Evolutionary conservation across 768 basidiomycete genomes (phyloP).

Genomic region (Vishniacozyma victoriae): DNA sequence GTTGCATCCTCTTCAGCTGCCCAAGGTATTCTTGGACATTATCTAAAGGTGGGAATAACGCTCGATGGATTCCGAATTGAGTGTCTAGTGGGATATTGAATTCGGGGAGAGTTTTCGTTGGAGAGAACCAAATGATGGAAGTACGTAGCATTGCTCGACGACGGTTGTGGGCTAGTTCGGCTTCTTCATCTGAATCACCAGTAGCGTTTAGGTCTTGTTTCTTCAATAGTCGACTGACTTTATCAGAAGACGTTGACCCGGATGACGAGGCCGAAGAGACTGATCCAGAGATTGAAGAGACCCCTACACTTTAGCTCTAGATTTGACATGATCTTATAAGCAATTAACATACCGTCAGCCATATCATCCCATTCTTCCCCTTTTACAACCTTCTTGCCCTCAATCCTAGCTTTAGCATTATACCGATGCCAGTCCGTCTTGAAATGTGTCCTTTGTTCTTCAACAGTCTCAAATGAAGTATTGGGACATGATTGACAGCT

Average conservation of each 20-base stretch:
- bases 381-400: conserved; percentile 51
- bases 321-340: background rate
- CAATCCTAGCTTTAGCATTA: conserved; percentile 77
- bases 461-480: conserved; percentile 63
- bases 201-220: conserved; percentile 54
- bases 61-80: conserved; percentile 81
- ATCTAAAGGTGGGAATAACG: conserved; percentile 57
- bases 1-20: conserved; percentile 39
- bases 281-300: conserved; percentile 77
- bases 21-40: conserved; percentile 38
- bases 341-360: conserved; percentile 63
- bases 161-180: conserved; percentile 33
- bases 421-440: conserved; percentile 97
- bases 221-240: conserved; percentile 62
- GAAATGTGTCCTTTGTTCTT: conserved; percentile 79
- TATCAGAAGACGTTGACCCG: conserved; percentile 49
- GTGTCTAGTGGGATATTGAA: conserved; percentile 53
- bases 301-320: conserved; percentile 15
- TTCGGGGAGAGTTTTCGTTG: conserved; percentile 48
- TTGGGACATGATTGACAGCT: conserved; percentile 49
- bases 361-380: conserved; percentile 70
- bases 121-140: conserved; percentile 76
- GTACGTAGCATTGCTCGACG: conserved; percentile 55
- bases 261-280: conserved; percentile 53
- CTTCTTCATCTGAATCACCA: conserved; percentile 34